Evolutionary conservation across 2,329 filamentous ascomycete genomes (phyloP).

Genomic region (Septoria linicola): DNA sequence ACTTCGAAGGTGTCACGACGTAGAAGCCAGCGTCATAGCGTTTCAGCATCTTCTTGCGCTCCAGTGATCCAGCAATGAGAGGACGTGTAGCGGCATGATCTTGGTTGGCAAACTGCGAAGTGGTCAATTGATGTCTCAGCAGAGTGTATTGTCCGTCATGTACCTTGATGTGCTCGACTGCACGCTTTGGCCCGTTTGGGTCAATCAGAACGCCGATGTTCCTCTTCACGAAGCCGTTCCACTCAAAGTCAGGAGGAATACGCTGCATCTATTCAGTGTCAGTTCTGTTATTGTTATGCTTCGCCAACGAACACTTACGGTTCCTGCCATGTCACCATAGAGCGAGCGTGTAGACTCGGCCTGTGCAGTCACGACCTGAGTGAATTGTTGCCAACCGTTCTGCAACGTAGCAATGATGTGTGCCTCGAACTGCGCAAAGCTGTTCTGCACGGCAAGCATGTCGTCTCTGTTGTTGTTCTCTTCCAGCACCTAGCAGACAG

Average conservation of each 20-base stretch:
- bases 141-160: not conserved
- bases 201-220: conserved; percentile 73
- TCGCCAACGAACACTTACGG: conserved; percentile 31
- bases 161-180: conserved; percentile 64
- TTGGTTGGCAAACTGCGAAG: conserved; percentile 76
- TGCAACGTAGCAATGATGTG: conserved; percentile 83
- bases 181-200: conserved; percentile 70
- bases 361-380: conserved; percentile 75
- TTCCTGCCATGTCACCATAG: conserved; percentile 78
- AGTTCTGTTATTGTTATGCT: not conserved
- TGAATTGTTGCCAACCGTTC: conserved; percentile 77
- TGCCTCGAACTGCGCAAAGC: conserved; percentile 81
- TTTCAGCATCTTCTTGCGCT: conserved; percentile 86
- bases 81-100: conserved; percentile 75
- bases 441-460: conserved; percentile 84
- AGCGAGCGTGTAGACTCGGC: conserved; percentile 77
- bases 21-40: conserved; percentile 82
- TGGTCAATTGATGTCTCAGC: not conserved
- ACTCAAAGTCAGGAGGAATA: conserved; percentile 84
- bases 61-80: conserved; percentile 81
- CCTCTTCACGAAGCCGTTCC: conserved; percentile 77
- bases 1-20: conserved; percentile 83
- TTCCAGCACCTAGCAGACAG: conserved; percentile 60
- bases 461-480: conserved; percentile 97
- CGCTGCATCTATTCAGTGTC: conserved; percentile 57